Conservation (phyloP, 139 green algal genomes). For the Astrephomene gubernaculifera region DNA sequence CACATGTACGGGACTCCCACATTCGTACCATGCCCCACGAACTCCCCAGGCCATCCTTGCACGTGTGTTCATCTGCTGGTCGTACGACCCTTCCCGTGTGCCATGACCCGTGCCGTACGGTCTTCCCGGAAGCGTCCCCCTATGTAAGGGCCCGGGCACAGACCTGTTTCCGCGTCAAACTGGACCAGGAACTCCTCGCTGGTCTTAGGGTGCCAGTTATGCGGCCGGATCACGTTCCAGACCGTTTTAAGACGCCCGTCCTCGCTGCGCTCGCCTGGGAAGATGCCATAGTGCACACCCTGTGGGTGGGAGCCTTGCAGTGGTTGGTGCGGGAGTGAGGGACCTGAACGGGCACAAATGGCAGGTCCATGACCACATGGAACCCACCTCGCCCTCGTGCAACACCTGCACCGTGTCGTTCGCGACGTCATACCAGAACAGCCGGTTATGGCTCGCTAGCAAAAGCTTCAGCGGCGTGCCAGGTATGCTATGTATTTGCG, state of each 20-base stretch:
- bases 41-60: no score
- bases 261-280: slow-evolving; percentile 55
- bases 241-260: slow-evolving; percentile 45
- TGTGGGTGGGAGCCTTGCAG: slow-evolving; percentile 71
- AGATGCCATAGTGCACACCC: slow-evolving; percentile 82
- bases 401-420: slow-evolving; percentile 61
- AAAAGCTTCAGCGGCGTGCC: slow-evolving; percentile 47
- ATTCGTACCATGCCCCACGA: no score
- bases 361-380: not conserved
- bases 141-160: no score
- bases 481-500: no score
- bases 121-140: no score
- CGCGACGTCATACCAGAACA: slow-evolving; percentile 78
- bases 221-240: slow-evolving; percentile 77
- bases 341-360: not conserved
- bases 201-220: slow-evolving; percentile 78
- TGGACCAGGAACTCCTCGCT: slow-evolving; percentile 74
- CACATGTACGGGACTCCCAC: no score
- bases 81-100: no score
- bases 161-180: slow-evolving; percentile 69
- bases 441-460: slow-evolving; percentile 69
- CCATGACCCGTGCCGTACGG: no score
- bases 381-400: slow-evolving; percentile 75
- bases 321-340: not conserved
- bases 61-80: no score